Evolutionary conservation across 495 filamentous ascomycete genomes (phyloP).

Genomic region (Chaetomium fimeti): DNA sequence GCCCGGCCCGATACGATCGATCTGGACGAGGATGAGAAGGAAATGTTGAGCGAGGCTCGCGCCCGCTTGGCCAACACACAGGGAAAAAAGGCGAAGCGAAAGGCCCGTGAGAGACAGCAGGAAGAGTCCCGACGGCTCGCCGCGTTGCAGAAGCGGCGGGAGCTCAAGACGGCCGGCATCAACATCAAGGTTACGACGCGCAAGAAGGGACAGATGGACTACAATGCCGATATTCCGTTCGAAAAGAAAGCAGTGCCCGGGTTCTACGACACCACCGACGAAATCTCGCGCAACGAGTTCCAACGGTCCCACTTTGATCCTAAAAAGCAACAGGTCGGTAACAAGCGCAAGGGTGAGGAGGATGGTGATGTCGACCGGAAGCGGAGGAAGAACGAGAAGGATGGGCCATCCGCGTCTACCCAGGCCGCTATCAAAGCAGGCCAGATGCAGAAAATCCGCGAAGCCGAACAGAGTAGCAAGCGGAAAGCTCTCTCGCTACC

Average conservation of each 20-base stretch:
- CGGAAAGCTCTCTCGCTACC: slow-evolving; percentile 76
- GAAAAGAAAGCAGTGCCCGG: slow-evolving; percentile 87
- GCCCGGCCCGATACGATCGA: slow-evolving; percentile 97
- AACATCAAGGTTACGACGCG: slow-evolving; percentile 94
- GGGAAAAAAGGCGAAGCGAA: slow-evolving; percentile 98
- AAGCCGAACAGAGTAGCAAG: slow-evolving; percentile 96
- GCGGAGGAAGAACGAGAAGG: slow-evolving; percentile 81
- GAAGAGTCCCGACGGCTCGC: slow-evolving; percentile 91
- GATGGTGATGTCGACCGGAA: slow-evolving; percentile 81
- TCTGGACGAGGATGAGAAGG: slow-evolving; percentile 97
- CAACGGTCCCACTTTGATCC: slow-evolving; percentile 89
- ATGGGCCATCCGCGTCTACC: slow-evolving; percentile 66
- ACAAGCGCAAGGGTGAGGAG: slow-evolving; percentile 88
- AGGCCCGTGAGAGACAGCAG: slow-evolving; percentile 91
- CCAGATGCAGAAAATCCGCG: slow-evolving; percentile 91
- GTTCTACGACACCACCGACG: slow-evolving; percentile 90
- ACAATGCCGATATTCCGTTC: slow-evolving; percentile 97
- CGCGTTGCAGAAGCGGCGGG: slow-evolving; percentile 87
- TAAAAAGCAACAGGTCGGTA: slow-evolving; percentile 90
- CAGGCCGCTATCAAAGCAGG: slow-evolving; percentile 92
- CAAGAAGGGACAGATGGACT: slow-evolving; percentile 97
- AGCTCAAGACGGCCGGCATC: slow-evolving; percentile 95
- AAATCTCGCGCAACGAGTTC: slow-evolving; percentile 75
- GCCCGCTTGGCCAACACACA: slow-evolving; percentile 95
- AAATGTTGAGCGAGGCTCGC: slow-evolving; percentile 97